Conservation (phyloP, 2,329 filamentous ascomycete species). For the Apiospora hydei region DNA sequence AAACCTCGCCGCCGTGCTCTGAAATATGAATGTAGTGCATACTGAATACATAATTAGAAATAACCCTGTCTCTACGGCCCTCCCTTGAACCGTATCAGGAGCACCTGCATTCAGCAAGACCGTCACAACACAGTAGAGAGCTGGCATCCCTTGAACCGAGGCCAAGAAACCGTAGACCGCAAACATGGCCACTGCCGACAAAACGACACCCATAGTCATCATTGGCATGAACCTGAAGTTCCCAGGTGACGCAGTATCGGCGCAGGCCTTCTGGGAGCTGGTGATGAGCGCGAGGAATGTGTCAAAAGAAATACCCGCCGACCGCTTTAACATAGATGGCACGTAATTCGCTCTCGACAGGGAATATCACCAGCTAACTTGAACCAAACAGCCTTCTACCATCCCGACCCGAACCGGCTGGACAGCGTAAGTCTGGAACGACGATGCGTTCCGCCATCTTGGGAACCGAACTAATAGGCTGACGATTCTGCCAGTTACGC, state of each 20-base stretch:
- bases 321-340: conserved; percentile 42
- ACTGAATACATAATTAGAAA: neutral
- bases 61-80: neutral
- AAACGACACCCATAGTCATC: conserved; percentile 40
- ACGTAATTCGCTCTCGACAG: neutral
- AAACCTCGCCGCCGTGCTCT: neutral
- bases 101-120: neutral
- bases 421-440: conserved; percentile 19
- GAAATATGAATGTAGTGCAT: neutral
- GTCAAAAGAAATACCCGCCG: conserved; percentile 40
- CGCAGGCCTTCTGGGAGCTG: conserved; percentile 43
- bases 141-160: neutral
- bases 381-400: conserved; percentile 21
- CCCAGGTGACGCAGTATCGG: conserved; percentile 39
- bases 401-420: conserved; percentile 20
- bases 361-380: neutral
- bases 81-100: neutral
- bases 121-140: neutral
- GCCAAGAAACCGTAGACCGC: neutral
- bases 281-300: conserved; percentile 39
- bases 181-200: conserved; percentile 29
- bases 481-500: conserved; percentile 33
- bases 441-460: neutral
- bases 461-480: neutral
- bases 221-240: conserved; percentile 44